Base-by-base conservation (phyloP, 805 yeast genomes). In the Saccharomycopsis oosterbeekiorum region DNA sequence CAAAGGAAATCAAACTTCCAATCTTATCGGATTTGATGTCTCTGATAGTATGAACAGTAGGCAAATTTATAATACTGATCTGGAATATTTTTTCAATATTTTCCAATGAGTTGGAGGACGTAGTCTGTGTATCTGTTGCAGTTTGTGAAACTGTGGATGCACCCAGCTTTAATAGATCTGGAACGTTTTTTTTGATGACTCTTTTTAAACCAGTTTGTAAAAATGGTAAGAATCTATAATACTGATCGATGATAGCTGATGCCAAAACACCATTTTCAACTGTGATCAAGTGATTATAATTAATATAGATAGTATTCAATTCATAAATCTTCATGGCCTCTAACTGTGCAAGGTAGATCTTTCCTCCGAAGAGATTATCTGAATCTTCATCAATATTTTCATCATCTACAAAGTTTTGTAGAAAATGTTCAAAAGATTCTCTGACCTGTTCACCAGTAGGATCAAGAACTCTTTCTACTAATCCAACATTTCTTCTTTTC, bases 381-480 rank as follows among this genome's bases (percentile, higher is more conserved):
- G 69, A 70, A 4, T 66, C 63, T 21, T 68, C 69, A 43, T 71
- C 69, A 29, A 68, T 71, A 54, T 61, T 68, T 4, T 66, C 69
- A 66, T 61, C 75, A 8, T 73, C 75, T 17, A 55, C 74, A 69
- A 78, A 93, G 39, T 82, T 87, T 69, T 84, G 88, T 60, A 93
- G 74, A 69, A 93, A 93, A 65, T 80, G 83, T 71, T 92, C 97
- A 71, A 94, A 93, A 15, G 92, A 84, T 72, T 90, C 97, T 54
- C 93, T 82, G 17, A 94, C 97, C 67, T 89, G 89, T 70, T 92
- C 97, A 62, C 97, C 97, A 2, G 97, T 90, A 56, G 84, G 83
- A 75, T 94, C 99, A 34, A 83, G 83, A 34, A 94, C 97, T 70
- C 88, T 89, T 34, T 96, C 91, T 59, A 93, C 89, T 34, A 84